Evolutionary conservation across 164 flowering plant genomes (phyloP).

Genomic region (Malania oleifera): DNA sequence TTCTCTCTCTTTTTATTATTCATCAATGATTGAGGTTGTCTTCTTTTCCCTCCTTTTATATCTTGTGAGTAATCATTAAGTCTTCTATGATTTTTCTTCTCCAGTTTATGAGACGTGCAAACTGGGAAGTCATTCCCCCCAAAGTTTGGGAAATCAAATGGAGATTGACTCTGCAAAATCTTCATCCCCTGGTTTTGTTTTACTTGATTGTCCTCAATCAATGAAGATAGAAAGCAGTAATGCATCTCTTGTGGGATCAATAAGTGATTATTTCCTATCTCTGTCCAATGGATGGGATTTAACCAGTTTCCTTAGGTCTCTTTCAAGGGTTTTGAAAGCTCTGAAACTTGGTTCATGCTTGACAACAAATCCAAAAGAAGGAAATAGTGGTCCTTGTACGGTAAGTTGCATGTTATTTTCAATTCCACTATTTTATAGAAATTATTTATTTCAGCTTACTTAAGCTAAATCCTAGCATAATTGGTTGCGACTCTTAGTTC

Average conservation of each 20-base stretch:
- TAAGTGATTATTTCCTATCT: slow-evolving; percentile 83
- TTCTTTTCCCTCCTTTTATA: neutral
- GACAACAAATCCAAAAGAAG: slow-evolving; percentile 62
- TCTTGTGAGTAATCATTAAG: neutral
- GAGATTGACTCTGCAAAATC: slow-evolving; percentile 63
- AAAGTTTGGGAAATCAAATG: slow-evolving; percentile 62
- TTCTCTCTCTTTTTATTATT: too few relatives aligned
- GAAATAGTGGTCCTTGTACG: slow-evolving; percentile 51
- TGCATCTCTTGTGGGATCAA: slow-evolving; percentile 73
- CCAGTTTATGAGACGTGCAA: slow-evolving; percentile 95
- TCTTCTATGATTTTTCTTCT: slow-evolving; percentile 10
- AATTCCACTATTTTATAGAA: neutral
- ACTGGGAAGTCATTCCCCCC: slow-evolving; percentile 87
- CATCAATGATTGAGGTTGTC: too few relatives aligned
- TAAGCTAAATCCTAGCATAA: too few relatives aligned
- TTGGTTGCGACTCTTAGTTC: too few relatives aligned
- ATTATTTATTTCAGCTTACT: too few relatives aligned
- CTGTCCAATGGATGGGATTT: slow-evolving; percentile 93
- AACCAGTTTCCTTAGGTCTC: slow-evolving; percentile 71
- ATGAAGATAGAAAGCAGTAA: slow-evolving; percentile 70
- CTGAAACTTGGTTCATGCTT: slow-evolving; percentile 52
- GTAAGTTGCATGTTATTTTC: slow-evolving; percentile 41
- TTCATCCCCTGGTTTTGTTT: slow-evolving; percentile 75
- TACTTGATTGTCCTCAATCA: slow-evolving; percentile 85
- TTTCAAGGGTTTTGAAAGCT: slow-evolving; percentile 71